A percentile compares a stretch with the other conserved stretches of the same genome.
Evolutionary conservation across 2,329 filamentous ascomycete genomes (phyloP).

Genomic region (Hypoxylon sp.): DNA sequence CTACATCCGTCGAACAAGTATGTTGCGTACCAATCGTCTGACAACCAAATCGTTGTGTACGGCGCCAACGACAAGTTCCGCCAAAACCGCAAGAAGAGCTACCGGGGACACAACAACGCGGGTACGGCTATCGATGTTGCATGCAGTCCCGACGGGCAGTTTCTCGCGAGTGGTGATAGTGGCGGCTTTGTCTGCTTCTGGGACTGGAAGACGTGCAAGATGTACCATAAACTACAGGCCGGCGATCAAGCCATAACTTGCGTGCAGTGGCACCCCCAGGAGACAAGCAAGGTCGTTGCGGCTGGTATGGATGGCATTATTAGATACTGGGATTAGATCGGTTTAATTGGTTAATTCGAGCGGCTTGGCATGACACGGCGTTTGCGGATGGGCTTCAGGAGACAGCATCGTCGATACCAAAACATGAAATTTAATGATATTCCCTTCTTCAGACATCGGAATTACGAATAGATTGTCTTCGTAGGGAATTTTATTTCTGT

Average conservation of each 20-base stretch:
- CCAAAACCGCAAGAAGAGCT: slow-evolving; percentile 97
- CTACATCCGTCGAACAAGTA: slow-evolving; percentile 93
- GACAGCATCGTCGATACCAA: slow-evolving; percentile 43
- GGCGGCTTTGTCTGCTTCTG: slow-evolving; percentile 95
- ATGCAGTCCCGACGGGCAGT: slow-evolving; percentile 91
- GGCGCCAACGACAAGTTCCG: slow-evolving; percentile 95
- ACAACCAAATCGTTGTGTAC: slow-evolving; percentile 98
- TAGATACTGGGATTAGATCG: slow-evolving; percentile 87
- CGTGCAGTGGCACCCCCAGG: slow-evolving; percentile 96
- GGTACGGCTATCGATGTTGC: slow-evolving; percentile 93
- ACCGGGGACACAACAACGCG: slow-evolving; percentile 95
- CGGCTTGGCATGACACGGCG: slow-evolving; percentile 37
- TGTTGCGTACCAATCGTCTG: slow-evolving; percentile 91
- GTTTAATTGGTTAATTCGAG: not conserved
- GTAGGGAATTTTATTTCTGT: not conserved
- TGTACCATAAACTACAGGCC: slow-evolving; percentile 96
- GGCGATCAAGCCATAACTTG: slow-evolving; percentile 87
- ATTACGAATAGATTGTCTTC: not conserved
- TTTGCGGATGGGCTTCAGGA: slow-evolving; percentile 22
- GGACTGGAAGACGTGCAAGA: slow-evolving; percentile 99
- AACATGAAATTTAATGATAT: slow-evolving; percentile 32
- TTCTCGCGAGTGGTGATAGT: slow-evolving; percentile 88
- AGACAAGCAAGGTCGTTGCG: slow-evolving; percentile 93
- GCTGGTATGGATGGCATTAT: slow-evolving; percentile 91
- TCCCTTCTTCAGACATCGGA: not conserved